phyloP scores from a whole-genome alignment of 768 basidiomycete species.

The Mycena polygramma region DNA sequence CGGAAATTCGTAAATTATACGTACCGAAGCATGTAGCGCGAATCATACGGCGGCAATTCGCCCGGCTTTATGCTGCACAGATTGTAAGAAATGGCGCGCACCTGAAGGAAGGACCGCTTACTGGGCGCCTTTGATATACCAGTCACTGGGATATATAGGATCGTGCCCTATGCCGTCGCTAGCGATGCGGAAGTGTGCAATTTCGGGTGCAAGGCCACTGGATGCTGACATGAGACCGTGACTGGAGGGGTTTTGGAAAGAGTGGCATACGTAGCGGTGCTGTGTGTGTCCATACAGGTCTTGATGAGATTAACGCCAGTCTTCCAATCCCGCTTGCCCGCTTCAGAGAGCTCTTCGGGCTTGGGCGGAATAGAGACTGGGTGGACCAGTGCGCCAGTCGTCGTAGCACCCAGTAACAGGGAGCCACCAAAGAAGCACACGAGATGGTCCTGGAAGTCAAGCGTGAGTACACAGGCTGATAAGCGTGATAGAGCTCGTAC shows the following conservation, averaged over 20 bases:
- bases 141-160: constrained; percentile 69
- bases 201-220: constrained; percentile 91
- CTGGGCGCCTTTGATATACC: constrained; percentile 92
- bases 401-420: constrained; percentile 90
- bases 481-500: neutral
- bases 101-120: constrained; percentile 46
- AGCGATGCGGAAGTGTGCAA: constrained; percentile 84
- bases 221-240: neutral
- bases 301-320: constrained; percentile 85
- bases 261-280: constrained; percentile 81
- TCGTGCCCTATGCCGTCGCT: constrained; percentile 65
- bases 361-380: constrained; percentile 78
- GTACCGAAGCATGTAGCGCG: constrained; percentile 91
- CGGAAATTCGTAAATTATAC: constrained; percentile 32
- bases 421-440: constrained; percentile 96
- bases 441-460: constrained; percentile 75
- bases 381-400: constrained; percentile 64
- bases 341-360: constrained; percentile 68
- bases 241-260: constrained; percentile 3
- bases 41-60: constrained; percentile 75
- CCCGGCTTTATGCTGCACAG: constrained; percentile 46
- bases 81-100: constrained; percentile 1
- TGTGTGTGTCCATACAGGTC: constrained; percentile 90
- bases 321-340: constrained; percentile 83
- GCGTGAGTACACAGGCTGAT: neutral